Percentiles rank a stretch among this genome's conserved stretches.
phyloP scores from a whole-genome alignment of 371 early-diverging fungal genomes.

The Smittium mucronatum region DNA sequence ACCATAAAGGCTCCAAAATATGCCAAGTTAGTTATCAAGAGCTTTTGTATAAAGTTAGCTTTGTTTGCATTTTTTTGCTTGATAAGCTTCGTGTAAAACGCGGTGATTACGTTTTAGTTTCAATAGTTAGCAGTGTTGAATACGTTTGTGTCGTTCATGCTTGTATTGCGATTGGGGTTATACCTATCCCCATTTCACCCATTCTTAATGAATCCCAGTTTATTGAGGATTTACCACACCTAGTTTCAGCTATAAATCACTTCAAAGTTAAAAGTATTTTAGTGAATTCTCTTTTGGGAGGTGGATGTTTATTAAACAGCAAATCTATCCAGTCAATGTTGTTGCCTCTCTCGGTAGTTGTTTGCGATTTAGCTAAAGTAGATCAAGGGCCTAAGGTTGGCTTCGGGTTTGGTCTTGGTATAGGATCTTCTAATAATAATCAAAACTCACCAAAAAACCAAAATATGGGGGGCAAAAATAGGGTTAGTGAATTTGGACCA shows the following conservation, averaged over 20 bases:
- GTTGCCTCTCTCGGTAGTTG: slow-evolving; percentile 20
- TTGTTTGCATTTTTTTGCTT: slow-evolving; percentile 45
- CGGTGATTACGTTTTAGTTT: slow-evolving; percentile 47
- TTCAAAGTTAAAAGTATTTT: slow-evolving; percentile 44
- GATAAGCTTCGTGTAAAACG: slow-evolving; percentile 41
- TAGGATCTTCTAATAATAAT: not conserved
- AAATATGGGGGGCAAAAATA: not conserved
- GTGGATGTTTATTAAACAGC: slow-evolving; percentile 47
- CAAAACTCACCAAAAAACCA: not conserved
- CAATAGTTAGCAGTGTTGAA: slow-evolving; percentile 60
- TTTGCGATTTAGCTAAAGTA: slow-evolving; percentile 18
- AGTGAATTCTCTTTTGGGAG: slow-evolving; percentile 42
- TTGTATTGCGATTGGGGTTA: slow-evolving; percentile 59
- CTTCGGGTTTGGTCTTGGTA: not conserved
- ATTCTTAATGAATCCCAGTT: slow-evolving; percentile 44
- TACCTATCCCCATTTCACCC: slow-evolving; percentile 56
- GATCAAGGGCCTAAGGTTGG: slow-evolving; percentile 12
- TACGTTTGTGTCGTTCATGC: slow-evolving; percentile 63
- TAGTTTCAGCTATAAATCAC: slow-evolving; percentile 46
- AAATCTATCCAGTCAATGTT: slow-evolving; percentile 28
- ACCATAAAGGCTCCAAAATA: slow-evolving; percentile 42
- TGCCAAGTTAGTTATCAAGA: slow-evolving; percentile 56
- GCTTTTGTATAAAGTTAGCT: slow-evolving; percentile 49
- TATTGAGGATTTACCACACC: slow-evolving; percentile 48
- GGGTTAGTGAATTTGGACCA: not conserved